Evolutionary conservation across 1,284 basidiomycete species (phyloP), one percentile per base, ranked within the genome.

Genomic region (Chalciporus piperatoides): DNA sequence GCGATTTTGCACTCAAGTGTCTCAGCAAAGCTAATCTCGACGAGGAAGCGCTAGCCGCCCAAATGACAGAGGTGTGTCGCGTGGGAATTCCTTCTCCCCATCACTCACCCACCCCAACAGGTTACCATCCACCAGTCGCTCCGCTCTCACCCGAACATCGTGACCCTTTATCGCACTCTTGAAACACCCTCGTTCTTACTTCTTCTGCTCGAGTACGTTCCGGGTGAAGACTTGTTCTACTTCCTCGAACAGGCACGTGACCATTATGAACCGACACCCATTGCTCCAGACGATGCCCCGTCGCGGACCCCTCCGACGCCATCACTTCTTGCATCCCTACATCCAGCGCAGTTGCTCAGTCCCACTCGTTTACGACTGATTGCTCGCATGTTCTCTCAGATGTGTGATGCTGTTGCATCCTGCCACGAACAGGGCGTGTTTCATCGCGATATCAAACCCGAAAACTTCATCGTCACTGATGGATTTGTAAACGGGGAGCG

Each of bases 391-490:
- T 99, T 99, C 71, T 77, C 83, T 32, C 75, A 99, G 73, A 99
- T 99, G 92, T 99, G 97, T 68, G 90, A 96, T 56, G 94, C 96
- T 28, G 94, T 99, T 10, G 91, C 92, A 3, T 84, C 90, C n/a
- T 98, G 96, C 71, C 96, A 99, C 66, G 86, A 90, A 35, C 84
- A 87, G 53, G 89, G 89, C 40, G 90, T 99, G 49, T 91, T 87
- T 65, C 96, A 99, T 67, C 86, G 96, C 53, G 97, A 99, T 69
- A 97, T 99, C 79, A 99, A 99, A 75, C 96, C 96, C 0, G 92
- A 94, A 71, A 96, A 94, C 71, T 94, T 94, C 64, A 94, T 93
- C 65, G 90, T 94, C 60, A 94, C 91, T 2, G 85, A 92, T 65
- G 90, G 84, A 36, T 82, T 82, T 66, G 73, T 76, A 46, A 76